Percentiles rank a stretch among this genome's conserved stretches.
These are phyloP conservation scores for Tricholoma flavovirens DNA, from an alignment of 768 basidiomycete genomes.

Conservation along the genomic window DNA sequence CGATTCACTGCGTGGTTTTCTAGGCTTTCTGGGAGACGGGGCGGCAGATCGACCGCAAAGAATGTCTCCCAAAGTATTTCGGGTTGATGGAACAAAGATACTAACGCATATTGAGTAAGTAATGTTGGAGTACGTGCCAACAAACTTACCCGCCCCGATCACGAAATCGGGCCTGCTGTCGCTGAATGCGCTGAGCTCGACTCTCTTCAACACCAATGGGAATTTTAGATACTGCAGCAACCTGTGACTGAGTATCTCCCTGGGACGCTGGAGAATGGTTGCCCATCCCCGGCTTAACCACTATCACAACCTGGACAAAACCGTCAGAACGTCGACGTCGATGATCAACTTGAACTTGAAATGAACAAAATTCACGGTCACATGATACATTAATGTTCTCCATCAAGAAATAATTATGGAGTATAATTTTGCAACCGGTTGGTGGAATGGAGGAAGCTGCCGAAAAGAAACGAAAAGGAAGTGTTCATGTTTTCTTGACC, in stretches of 20 bases:
- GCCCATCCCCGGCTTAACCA: not conserved
- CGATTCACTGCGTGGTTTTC: constrained; percentile 21
- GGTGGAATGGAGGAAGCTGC: no score
- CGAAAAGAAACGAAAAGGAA: no score
- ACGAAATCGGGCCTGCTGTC: constrained; percentile 61
- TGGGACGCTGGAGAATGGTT: not conserved
- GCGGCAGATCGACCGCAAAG: constrained; percentile 25
- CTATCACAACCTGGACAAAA: not conserved
- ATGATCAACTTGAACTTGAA: not conserved
- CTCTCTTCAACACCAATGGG: constrained; percentile 46
- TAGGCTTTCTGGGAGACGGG: constrained; percentile 37
- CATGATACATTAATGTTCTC: not conserved
- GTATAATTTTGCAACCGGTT: no score
- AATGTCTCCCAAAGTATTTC: constrained; percentile 18
- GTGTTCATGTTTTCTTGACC: no score
- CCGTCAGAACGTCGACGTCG: not conserved
- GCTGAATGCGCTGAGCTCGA: constrained; percentile 51
- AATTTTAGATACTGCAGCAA: constrained; percentile 1
- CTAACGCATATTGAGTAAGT: not conserved
- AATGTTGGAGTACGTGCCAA: not conserved
- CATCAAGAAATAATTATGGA: no score
- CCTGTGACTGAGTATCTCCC: not conserved
- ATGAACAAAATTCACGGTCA: not conserved
- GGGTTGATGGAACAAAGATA: constrained; percentile 16
- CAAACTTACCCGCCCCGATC: constrained; percentile 57